Base-by-base conservation (phyloP, 768 basidiomycete genomes). In the Russula lepida region DNA sequence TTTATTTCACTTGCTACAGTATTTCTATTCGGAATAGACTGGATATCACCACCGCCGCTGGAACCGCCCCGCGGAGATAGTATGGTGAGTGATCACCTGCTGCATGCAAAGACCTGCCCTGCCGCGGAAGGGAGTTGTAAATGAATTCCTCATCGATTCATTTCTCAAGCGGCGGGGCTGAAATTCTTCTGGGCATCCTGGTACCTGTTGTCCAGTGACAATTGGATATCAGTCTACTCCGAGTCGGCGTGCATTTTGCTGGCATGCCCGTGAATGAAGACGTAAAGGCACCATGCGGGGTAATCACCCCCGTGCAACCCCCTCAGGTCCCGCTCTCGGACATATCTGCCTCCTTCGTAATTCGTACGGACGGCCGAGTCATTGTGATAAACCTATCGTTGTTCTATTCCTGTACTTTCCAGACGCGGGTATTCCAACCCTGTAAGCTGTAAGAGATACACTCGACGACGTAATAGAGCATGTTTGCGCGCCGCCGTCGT, bases 41-140 rank as follows among this genome's bases (percentile, higher is more conserved):
- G 27, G 37, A 53, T 43, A 43, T 49, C 30, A 48, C 7, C 25
- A 35, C 39, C 17, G n/a, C 17, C 28, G 11, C 35, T 33, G 13
- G 46, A 32, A 49, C 49, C 2, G n/a, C 35, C 17, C 50, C 43
- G 47, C 51, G 61, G 61, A 54, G 25, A 62, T 53, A 13, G n/a
- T 30, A 25, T 23, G 39, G 33, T 51, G 13, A 28, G 21, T 27
- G 35, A 54, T 54, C 46, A 54, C 43, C 51, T 35, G 51, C 33
- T 28, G 25, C 30, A 32, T 53, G 21, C 9, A 30, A 44, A 33
- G 25, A 30, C 37, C 30, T 41, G 56, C 27, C 48, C 21, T 41
- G 56, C 37, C 25, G 25, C 19, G 39, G 56, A 27, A 23, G 30
- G 41, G 30, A 41, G 41, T 25, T 37, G 43, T 9, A 27, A 23